Evolutionary conservation across 2,329 filamentous ascomycete genomes (phyloP).

Genomic region (Paraphoma chrysanthemicola): DNA sequence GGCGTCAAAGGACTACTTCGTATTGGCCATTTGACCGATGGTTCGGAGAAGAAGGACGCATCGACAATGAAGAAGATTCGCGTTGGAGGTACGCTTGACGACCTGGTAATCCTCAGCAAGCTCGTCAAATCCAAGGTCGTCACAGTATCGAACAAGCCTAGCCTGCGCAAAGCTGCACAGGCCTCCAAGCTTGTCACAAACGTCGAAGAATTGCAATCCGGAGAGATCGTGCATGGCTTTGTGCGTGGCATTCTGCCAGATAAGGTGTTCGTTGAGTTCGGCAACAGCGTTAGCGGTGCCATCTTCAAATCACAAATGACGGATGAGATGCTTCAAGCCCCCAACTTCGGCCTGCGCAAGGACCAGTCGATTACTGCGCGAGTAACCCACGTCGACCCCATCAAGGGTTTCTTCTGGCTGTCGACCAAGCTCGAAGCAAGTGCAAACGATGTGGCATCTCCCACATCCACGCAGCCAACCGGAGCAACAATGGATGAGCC

Average conservation of each 20-base stretch:
- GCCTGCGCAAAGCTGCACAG: slow-evolving; percentile 77
- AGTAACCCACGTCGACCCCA: slow-evolving; percentile 74
- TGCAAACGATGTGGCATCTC: slow-evolving; percentile 39
- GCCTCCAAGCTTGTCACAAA: slow-evolving; percentile 73
- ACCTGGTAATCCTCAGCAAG: slow-evolving; percentile 88
- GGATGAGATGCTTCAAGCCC: slow-evolving; percentile 69
- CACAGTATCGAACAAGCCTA: slow-evolving; percentile 81
- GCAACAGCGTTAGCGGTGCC: slow-evolving; percentile 76
- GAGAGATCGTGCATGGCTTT: slow-evolving; percentile 75
- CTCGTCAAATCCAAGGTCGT: slow-evolving; percentile 78
- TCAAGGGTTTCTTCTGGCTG: slow-evolving; percentile 72
- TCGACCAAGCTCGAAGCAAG: slow-evolving; percentile 63
- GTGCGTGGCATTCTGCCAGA: slow-evolving; percentile 83
- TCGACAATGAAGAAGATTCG: slow-evolving; percentile 80
- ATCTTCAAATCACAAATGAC: slow-evolving; percentile 80
- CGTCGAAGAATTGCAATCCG: slow-evolving; percentile 75
- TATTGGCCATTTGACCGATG: slow-evolving; percentile 82
- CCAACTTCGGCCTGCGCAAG: slow-evolving; percentile 80
- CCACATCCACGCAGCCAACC: slow-evolving; percentile 23
- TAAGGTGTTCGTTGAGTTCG: slow-evolving; percentile 89
- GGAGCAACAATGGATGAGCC: slow-evolving; percentile 61
- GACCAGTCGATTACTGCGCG: slow-evolving; percentile 77
- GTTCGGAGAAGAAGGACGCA: slow-evolving; percentile 77
- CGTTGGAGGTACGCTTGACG: slow-evolving; percentile 81
- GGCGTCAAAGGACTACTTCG: slow-evolving; percentile 80